phyloP scores from a whole-genome alignment of 768 basidiomycete species.

The Cubamyces lactineus region DNA sequence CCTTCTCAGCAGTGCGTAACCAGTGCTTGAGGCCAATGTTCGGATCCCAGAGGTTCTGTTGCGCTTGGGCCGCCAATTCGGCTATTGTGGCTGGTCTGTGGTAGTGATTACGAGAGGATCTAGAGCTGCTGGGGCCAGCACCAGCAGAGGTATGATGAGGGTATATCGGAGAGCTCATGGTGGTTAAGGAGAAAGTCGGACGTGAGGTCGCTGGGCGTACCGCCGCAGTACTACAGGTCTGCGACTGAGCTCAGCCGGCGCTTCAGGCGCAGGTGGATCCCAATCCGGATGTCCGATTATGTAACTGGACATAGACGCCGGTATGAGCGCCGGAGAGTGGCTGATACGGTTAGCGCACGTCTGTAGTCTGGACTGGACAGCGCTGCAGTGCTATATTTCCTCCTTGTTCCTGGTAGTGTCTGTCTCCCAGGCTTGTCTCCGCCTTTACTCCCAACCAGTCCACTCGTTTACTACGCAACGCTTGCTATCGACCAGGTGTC shows the following conservation, averaged over 20 bases:
- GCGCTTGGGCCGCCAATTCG: slow-evolving; percentile 66
- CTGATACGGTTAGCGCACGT: neutral
- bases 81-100: slow-evolving; percentile 61
- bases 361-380: slow-evolving; percentile 1
- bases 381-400: slow-evolving; percentile 1
- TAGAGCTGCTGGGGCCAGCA: slow-evolving; percentile 10
- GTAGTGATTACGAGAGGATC: neutral
- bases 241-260: neutral
- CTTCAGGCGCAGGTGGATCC: neutral
- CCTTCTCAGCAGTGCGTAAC: slow-evolving; percentile 65
- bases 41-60: slow-evolving; percentile 58
- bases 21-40: slow-evolving; percentile 65
- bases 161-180: slow-evolving; percentile 28
- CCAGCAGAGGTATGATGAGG: slow-evolving; percentile 13
- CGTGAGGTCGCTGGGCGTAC: slow-evolving; percentile 2
- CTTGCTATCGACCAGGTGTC: slow-evolving; percentile 13
- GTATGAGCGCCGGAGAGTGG: neutral
- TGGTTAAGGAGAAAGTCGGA: slow-evolving; percentile 18
- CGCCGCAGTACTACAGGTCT: slow-evolving; percentile 17
- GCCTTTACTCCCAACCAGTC: slow-evolving; percentile 14
- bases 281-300: neutral
- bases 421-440: neutral
- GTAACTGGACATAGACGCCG: neutral
- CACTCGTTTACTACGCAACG: slow-evolving; percentile 7
- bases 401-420: slow-evolving; percentile 5